A percentile compares a stretch with the other conserved stretches of the same genome.
phyloP scores from a whole-genome alignment of 2,329 filamentous ascomycete genomes.

The Trichoderma semiorbis region DNA sequence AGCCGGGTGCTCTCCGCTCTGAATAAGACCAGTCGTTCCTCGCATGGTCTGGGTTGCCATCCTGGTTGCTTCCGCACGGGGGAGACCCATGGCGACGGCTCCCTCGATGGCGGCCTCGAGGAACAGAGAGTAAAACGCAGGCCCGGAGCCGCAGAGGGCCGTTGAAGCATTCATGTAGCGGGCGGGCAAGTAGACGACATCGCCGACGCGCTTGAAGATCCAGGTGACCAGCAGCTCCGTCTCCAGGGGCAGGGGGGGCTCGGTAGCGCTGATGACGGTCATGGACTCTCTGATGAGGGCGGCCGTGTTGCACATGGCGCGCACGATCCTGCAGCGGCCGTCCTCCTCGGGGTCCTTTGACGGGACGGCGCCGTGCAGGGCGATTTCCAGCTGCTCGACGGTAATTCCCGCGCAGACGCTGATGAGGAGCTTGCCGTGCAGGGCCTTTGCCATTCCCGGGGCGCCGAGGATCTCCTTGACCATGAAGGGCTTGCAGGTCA shows the following conservation, averaged over 20 bases:
- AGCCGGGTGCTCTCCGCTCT: slow-evolving; percentile 71
- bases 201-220: slow-evolving; percentile 73
- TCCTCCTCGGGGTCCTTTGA: slow-evolving; percentile 44
- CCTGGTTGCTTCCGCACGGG: slow-evolving; percentile 65
- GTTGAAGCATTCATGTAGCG: slow-evolving; percentile 69
- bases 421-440: slow-evolving; percentile 76
- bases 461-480: slow-evolving; percentile 64
- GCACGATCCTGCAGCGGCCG: slow-evolving; percentile 61
- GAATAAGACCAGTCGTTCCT: slow-evolving; percentile 66
- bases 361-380: slow-evolving; percentile 56
- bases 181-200: slow-evolving; percentile 64
- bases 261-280: slow-evolving; percentile 69
- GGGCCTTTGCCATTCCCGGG: slow-evolving; percentile 66
- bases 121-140: slow-evolving; percentile 72
- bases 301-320: slow-evolving; percentile 84
- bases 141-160: slow-evolving; percentile 69
- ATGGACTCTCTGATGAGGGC: slow-evolving; percentile 75
- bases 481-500: slow-evolving; percentile 79
- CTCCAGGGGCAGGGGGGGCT: slow-evolving; percentile 53
- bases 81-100: slow-evolving; percentile 74
- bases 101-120: slow-evolving; percentile 74
- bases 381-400: slow-evolving; percentile 62
- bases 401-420: slow-evolving; percentile 77
- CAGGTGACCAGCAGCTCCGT: slow-evolving; percentile 62
- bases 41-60: slow-evolving; percentile 81